Percentiles rank a stretch among this genome's conserved stretches.
Conservation (phyloP, 768 basidiomycete genomes). For the Harrya chromipes region DNA sequence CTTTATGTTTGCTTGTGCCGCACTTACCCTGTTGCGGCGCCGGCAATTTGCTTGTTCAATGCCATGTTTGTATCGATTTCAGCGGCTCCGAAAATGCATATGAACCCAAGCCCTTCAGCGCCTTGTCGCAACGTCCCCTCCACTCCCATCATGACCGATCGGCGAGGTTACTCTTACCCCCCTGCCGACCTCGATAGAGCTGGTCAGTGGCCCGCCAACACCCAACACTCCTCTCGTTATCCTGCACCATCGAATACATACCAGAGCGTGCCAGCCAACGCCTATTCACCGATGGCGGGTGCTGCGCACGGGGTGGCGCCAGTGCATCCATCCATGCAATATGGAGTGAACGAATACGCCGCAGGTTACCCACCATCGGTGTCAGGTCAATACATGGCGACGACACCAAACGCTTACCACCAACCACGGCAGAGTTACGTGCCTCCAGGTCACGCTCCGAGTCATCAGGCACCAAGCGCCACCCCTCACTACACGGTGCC, state of each 20-base stretch:
- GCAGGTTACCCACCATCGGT: conserved; percentile 11
- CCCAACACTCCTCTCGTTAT: conserved; percentile 26
- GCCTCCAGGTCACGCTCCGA: conserved; percentile 21
- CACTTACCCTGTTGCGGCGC: conserved; percentile 29
- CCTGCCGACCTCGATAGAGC: conserved; percentile 14
- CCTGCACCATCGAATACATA: conserved; percentile 20
- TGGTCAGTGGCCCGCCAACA: conserved; percentile 22
- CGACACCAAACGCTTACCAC: conserved; percentile 17
- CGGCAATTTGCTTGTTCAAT: conserved; percentile 31
- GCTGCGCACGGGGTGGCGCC: conserved; percentile 20
- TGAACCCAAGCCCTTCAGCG: conserved; percentile 26
- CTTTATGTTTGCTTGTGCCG: conserved; percentile 30
- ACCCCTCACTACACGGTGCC: conserved; percentile 31
- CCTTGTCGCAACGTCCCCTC: conserved; percentile 7
- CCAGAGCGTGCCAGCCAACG: conserved; percentile 11
- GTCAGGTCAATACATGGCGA: conserved; percentile 21
- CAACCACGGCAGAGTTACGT: conserved; percentile 28
- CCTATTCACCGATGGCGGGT: conserved; percentile 18
- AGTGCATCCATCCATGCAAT: conserved; percentile 20
- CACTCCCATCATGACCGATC: conserved; percentile 24
- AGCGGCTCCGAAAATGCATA: conserved; percentile 35
- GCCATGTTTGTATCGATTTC: conserved; percentile 23
- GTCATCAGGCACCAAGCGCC: conserved; percentile 33
- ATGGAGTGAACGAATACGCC: conserved; percentile 23
- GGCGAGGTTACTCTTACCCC: conserved; percentile 30